These are phyloP conservation scores for Blastobotrys parvus DNA, from an alignment of 805 yeast genomes.

Conservation along the genomic window DNA sequence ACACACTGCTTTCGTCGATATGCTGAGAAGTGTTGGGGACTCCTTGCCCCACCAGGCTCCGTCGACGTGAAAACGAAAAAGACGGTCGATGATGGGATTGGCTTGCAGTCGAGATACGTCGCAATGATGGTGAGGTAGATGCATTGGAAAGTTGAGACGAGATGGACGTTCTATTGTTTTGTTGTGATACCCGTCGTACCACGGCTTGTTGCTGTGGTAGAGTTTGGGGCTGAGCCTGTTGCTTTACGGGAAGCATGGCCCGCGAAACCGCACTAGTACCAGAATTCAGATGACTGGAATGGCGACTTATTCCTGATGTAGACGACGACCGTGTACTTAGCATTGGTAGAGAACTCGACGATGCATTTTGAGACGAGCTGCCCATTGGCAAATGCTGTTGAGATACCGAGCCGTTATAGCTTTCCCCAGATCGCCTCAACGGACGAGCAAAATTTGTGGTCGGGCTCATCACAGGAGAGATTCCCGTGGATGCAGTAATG, in stretches of 20 bases:
- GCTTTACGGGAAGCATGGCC: too few relatives aligned
- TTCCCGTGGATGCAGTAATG: not conserved
- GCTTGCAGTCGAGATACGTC: not conserved
- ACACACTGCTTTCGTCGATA: constrained; percentile 6
- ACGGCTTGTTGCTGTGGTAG: too few relatives aligned
- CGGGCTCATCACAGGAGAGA: not conserved
- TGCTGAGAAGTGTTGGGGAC: not conserved
- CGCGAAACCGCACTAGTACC: too few relatives aligned
- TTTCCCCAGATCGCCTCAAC: not conserved
- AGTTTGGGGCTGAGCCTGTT: too few relatives aligned
- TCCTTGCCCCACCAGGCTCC: constrained; percentile 4
- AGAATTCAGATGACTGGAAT: too few relatives aligned
- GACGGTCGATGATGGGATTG: constrained; percentile 11
- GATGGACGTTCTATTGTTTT: constrained; percentile 2
- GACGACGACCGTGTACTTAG: too few relatives aligned
- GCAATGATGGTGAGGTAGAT: constrained; percentile 2
- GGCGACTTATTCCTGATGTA: too few relatives aligned
- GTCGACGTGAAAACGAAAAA: constrained; percentile 14
- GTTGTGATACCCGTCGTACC: too few relatives aligned
- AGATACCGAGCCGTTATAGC: too few relatives aligned
- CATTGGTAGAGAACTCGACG: too few relatives aligned
- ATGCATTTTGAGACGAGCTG: too few relatives aligned
- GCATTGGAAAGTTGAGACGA: constrained; percentile 4
- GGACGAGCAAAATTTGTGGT: not conserved
- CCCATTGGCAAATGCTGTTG: too few relatives aligned